Evolutionary conservation across 169 alveolate genomes (phyloP).

Genomic region (Perkinsus marinus): DNA sequence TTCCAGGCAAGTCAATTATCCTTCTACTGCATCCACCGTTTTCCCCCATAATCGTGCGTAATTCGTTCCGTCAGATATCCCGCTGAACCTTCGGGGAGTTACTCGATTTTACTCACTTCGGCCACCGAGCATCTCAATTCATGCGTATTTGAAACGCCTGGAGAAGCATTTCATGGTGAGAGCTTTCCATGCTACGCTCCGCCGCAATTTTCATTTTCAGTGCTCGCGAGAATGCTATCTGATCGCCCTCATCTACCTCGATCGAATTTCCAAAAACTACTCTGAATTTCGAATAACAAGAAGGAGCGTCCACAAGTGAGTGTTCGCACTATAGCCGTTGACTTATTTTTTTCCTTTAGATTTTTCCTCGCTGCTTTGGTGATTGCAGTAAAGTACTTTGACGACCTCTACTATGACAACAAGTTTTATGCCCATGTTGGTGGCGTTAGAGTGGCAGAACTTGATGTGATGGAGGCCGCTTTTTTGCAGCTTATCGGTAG

Average conservation of each 20-base stretch:
- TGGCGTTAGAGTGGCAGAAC: constrained; percentile 76
- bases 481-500: constrained; percentile 50
- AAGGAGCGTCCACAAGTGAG: background rate
- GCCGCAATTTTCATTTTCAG: background rate
- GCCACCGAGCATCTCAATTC: background rate
- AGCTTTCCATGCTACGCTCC: background rate
- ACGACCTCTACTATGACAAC: constrained; percentile 74
- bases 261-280: background rate
- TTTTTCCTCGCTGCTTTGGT: constrained; percentile 4
- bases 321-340: background rate
- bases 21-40: too few species aligned
- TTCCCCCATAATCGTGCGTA: too few species aligned
- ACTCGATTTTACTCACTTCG: background rate
- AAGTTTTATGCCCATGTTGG: constrained; percentile 76
- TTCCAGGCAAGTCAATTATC: too few species aligned
- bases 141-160: background rate
- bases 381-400: constrained; percentile 79
- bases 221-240: background rate
- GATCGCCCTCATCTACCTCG: background rate
- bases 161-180: background rate
- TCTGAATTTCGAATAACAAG: background rate
- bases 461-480: constrained; percentile 66
- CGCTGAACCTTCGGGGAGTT: background rate
- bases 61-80: background rate
- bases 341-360: background rate